Evolutionary conservation across 2,329 filamentous ascomycete genomes (phyloP), one percentile per base, ranked within the genome.

Genomic region (Colletotrichum tofieldiae): DNA sequence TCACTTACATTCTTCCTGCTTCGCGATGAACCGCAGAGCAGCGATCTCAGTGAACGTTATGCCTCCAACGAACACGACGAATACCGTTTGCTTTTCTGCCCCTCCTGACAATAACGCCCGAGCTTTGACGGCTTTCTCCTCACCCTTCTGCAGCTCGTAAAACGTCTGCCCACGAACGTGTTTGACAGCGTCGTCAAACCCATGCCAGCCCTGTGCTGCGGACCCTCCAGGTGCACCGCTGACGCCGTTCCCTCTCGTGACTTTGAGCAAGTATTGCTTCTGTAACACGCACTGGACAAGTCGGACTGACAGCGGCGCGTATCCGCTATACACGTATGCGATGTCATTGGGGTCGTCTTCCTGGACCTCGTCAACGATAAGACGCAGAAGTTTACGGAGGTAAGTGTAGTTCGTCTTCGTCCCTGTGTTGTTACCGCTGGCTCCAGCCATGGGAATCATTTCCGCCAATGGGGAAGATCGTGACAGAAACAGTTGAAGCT

Each of bases 31-130:
- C 66, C 97, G 89, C 79, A 99, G 81, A 26, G 97, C 96, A 51
- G 97, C 95, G 80, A 99, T 96, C 83, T 99, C 96, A 0, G 96
- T 96, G 79, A 97, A 98, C 0, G 95, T 98, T 67, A 99, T 93
- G 2, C 96, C 97, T n/a, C 96, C 96, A 23, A 99, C 85, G 82
- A 98, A 98, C 76, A 98, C 97, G n/a, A 99, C 92, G 78, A 98
- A 94, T 0, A 97, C 93, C 0, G 93, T 96, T 85, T 98, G 97
- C 80, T 91, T 92, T 62, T 90, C 90, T 20, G 89, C 89, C 60
- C 86, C 91, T 0, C 95, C 94, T 58, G 94, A 94, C 49, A 99
- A 85, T 35, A 97, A 89, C 72, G 94, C 92, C 68, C 95, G 88
- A 20, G 96, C 96, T 77, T 96, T 95, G 41, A 96, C 91, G 1